Evolutionary conservation across 805 yeast genomes (phyloP), one percentile per base, ranked within the genome.

Genomic region (Lachancea cidri): DNA sequence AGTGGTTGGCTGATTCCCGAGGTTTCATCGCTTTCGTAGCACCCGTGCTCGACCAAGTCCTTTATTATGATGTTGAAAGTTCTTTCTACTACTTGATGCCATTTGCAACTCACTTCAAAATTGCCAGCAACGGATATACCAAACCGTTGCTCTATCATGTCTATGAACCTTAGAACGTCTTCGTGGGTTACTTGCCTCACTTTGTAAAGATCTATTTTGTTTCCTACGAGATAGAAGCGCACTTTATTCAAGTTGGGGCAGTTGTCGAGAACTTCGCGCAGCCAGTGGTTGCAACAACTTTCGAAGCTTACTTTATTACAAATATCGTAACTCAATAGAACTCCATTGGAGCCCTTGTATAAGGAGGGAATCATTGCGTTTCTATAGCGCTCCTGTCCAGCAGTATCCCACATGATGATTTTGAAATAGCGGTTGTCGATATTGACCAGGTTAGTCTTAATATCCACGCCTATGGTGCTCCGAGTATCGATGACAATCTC

Each of bases 351-450:
- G n/a, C 70, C 71, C 51, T 69, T 66, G 49, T 71, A 72, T 19
- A 72, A 42, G 3, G 70, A 61, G 5, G 75, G 73, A 30, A 70
- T 66, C 54, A 62, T 55, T 4, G 71, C 70, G 35, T 72, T 70
- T 45, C 72, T 58, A 44, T 68, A 72, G 38, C 75, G 57, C 48
- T 72, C 76, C 53, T 72, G 76, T 3, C 77, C 77, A 3, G 77
- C 77, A 11, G 76, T 71, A 47, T 71, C 76, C 76, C 76, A 72
- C 39, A 72, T 50, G 6, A 66, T 67, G 11, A 71, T 64, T 47
- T 71, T 71, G 56, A 70, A 71, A 35, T 58, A 58, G 33, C 68
- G 54, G 17, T 70, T 67, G 48, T 70, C 74, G 13, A 72, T 66
- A 46, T 67, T 70, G 9, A 71, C 65, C 11, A 66, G 46, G 37